These are phyloP conservation scores for Pseudogymnoascus sp. DNA, from an alignment of 2,329 filamentous ascomycete genomes.

Conservation along the genomic window DNA sequence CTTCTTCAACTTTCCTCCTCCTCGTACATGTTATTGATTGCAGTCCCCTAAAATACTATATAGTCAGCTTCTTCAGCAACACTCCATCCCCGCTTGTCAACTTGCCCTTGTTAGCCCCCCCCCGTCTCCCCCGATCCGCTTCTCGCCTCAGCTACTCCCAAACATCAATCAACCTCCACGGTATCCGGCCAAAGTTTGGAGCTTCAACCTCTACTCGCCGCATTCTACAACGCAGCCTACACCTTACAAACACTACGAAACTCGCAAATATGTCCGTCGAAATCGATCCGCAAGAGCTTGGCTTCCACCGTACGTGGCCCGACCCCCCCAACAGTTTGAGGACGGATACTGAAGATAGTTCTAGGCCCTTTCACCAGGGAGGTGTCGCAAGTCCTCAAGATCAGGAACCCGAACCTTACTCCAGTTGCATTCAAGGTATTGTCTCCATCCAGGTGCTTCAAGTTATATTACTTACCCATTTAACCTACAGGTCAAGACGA, in stretches of 20 bases:
- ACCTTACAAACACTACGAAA: not conserved
- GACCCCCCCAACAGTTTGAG: conserved; percentile 11
- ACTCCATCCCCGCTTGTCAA: not conserved
- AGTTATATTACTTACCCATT: conserved; percentile 24
- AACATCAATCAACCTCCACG: conserved; percentile 6
- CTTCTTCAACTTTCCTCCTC: conserved; percentile 10
- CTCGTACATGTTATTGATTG: not conserved
- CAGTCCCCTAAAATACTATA: not conserved
- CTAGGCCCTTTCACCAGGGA: conserved; percentile 61
- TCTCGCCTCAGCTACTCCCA: conserved; percentile 4
- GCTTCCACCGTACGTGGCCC: conserved; percentile 72
- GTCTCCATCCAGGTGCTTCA: conserved; percentile 8
- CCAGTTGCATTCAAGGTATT: conserved; percentile 66
- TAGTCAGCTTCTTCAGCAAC: not conserved
- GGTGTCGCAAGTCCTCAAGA: conserved; percentile 56
- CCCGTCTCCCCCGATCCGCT: not conserved
- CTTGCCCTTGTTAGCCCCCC: conserved; percentile 3
- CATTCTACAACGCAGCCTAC: not conserved
- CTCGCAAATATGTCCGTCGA: conserved; percentile 48
- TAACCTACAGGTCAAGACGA: conserved; percentile 80
- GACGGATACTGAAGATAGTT: conserved; percentile 22
- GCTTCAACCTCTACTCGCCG: conserved; percentile 8
- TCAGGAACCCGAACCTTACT: conserved; percentile 55
- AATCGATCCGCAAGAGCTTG: conserved; percentile 83
- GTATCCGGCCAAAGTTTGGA: not conserved